A percentile compares a stretch with the other conserved stretches of the same genome.
These are phyloP conservation scores for Aspergillus avenaceus DNA, from an alignment of 495 filamentous ascomycete genomes.

Conservation along the genomic window DNA sequence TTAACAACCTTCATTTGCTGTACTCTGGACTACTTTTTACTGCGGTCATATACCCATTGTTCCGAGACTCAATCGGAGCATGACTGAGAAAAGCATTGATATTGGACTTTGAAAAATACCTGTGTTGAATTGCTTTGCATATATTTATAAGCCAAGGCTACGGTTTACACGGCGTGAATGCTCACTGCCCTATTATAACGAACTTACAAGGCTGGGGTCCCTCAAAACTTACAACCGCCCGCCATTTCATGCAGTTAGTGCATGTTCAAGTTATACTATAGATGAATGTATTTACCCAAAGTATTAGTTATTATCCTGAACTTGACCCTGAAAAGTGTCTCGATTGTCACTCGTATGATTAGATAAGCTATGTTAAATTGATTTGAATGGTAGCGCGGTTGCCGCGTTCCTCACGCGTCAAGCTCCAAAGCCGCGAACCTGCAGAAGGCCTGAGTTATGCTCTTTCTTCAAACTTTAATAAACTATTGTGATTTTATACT, in stretches of 20 bases:
- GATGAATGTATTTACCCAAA: too few species aligned
- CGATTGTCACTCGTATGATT: constrained; percentile 14
- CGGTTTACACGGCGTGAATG: constrained; percentile 6
- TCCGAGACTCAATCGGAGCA: not conserved
- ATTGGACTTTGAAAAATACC: constrained; percentile 1
- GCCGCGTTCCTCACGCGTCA: constrained; percentile 24
- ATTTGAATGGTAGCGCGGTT: constrained; percentile 8
- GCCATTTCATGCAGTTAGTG: not conserved
- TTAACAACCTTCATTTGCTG: not conserved
- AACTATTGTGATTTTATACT: not conserved
- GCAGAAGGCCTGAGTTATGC: not conserved
- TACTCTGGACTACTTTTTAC: not conserved
- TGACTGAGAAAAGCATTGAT: not conserved
- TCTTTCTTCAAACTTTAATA: not conserved
- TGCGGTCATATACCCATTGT: not conserved
- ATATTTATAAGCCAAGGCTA: constrained; percentile 8
- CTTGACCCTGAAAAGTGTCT: too few species aligned
- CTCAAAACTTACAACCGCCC: not conserved
- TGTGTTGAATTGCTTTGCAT: not conserved
- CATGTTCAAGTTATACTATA: not conserved
- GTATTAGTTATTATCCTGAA: too few species aligned
- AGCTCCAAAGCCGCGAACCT: constrained; percentile 14
- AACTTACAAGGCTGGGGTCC: not conserved
- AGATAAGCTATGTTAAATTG: constrained; percentile 17
- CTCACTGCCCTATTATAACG: not conserved